A percentile compares a stretch with the other conserved stretches of the same genome.
phyloP scores from a whole-genome alignment of 1,139 yeast genomes.

The Yamadazyma atlantica region DNA sequence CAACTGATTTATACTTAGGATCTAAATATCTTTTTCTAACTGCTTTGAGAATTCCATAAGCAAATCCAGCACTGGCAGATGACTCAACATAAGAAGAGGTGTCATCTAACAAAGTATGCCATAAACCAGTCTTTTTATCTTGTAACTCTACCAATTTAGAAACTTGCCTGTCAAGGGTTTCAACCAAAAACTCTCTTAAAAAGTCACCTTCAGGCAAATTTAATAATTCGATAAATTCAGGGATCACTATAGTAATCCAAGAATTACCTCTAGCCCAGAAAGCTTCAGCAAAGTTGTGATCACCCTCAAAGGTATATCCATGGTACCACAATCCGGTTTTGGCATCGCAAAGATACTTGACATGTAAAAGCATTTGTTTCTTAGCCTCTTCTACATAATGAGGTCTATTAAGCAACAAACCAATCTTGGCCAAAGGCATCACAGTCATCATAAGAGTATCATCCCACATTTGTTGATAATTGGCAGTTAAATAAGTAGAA shows the following conservation, averaged over 20 bases:
- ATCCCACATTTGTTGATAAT: constrained; percentile 34
- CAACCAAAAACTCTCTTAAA: constrained; percentile 23
- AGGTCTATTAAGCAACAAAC: constrained; percentile 24
- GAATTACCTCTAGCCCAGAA: constrained; percentile 38
- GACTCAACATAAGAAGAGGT: constrained; percentile 28
- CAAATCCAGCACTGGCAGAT: constrained; percentile 36
- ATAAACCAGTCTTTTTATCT: constrained; percentile 24
- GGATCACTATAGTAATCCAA: constrained; percentile 37
- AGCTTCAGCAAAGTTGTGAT: constrained; percentile 30
- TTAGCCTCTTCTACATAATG: constrained; percentile 32
- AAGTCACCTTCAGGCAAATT: constrained; percentile 24
- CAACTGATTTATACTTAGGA: constrained; percentile 20
- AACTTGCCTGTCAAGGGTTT: constrained; percentile 28
- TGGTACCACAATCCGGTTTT: constrained; percentile 32
- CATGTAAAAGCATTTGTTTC: constrained; percentile 30
- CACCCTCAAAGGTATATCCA: constrained; percentile 31
- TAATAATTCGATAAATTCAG: constrained; percentile 30
- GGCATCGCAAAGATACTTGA: constrained; percentile 28
- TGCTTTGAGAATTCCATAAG: constrained; percentile 31
- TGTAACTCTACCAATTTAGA: constrained; percentile 22
- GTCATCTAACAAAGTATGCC: constrained; percentile 34
- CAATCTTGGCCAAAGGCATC: constrained; percentile 33
- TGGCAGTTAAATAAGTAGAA: constrained; percentile 28
- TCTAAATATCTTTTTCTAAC: constrained; percentile 22
- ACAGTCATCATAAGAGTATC: constrained; percentile 38